These are phyloP conservation scores for Gilbertella persicaria DNA, from an alignment of 371 early-diverging fungal genomes.

Conservation along the genomic window DNA sequence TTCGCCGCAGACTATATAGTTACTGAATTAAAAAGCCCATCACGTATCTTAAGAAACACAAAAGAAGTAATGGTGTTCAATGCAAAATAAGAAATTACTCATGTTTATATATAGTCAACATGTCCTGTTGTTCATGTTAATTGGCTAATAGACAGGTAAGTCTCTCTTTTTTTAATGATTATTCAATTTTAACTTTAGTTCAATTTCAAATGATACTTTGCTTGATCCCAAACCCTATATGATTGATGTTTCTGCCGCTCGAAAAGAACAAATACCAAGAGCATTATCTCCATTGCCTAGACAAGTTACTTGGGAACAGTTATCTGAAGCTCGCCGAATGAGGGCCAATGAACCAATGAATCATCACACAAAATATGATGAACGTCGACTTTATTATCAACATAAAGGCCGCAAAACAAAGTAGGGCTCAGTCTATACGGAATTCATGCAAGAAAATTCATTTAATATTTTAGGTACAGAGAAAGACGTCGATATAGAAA, in stretches of 20 bases:
- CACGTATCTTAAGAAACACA: not conserved
- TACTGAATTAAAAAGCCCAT: not conserved
- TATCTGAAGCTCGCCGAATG: not conserved
- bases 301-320: not conserved
- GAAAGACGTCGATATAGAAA: no score
- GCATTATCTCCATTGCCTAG: not conserved
- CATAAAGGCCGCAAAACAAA: not conserved
- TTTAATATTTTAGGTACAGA: no score
- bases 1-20: not conserved
- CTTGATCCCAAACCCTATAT: not conserved
- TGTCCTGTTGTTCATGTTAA: not conserved
- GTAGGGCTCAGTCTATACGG: no score
- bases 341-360: not conserved
- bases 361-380: not conserved
- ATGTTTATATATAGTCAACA: not conserved
- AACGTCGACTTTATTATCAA: not conserved
- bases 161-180: not conserved
- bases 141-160: not conserved
- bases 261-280: not conserved
- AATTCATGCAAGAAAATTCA: no score
- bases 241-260: not conserved
- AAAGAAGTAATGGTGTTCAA: not conserved
- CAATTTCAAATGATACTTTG: not conserved
- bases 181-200: not conserved
- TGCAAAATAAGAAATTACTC: not conserved